Evolutionary conservation across 1,139 yeast species (phyloP), one percentile per base, ranked within the genome.

Genomic region (Suhomyces bribrorum): DNA sequence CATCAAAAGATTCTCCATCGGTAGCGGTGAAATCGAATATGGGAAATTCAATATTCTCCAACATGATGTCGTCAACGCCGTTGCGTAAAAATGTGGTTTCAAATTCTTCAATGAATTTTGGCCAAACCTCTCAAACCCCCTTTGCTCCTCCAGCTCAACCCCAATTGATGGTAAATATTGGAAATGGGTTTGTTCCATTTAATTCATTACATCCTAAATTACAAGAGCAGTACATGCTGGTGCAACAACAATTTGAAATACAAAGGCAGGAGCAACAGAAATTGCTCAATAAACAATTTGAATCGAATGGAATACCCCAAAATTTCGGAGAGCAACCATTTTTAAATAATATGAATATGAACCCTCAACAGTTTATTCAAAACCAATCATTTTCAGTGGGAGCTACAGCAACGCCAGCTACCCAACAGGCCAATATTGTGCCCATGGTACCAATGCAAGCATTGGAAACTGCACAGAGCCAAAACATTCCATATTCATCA

Each of bases 91-190:
- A 22, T 7, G 16, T 29, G 2, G 25, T 30, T 11, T 9, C 29
- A 7, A 25, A 29, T 14, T 5, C 22, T 5, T 7, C 33, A 2
- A 29, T 33, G 31, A 34, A 16, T 13, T 23, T 34, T 22, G 34
- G 17, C 11, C 39, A 20, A 26, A 5, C 29, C 13, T 12, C 35
- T 12, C 37, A 25, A 29, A 14, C 23, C 6, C 11, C 23, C 8
- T 29, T 33, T 22, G 36, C 26, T 17, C 47, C 44, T 8, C 45
- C 44, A 13, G 29, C 35, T 5, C 49, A 46, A 24, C 54, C 45
- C 29, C 59, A 52, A 33, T 38, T 54, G 36, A 57, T 57, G 61
- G 59, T 54, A 9, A 56, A 56, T 24, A 29, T 44, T 13, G 52
- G 52, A 3, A 43, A 40, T 36, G 58, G 57, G 6, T 54, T 46